Evolutionary conservation across 129 eudicot genomes (phyloP), one percentile per base, ranked within the genome.

Genomic region (Lactuca saligna): DNA sequence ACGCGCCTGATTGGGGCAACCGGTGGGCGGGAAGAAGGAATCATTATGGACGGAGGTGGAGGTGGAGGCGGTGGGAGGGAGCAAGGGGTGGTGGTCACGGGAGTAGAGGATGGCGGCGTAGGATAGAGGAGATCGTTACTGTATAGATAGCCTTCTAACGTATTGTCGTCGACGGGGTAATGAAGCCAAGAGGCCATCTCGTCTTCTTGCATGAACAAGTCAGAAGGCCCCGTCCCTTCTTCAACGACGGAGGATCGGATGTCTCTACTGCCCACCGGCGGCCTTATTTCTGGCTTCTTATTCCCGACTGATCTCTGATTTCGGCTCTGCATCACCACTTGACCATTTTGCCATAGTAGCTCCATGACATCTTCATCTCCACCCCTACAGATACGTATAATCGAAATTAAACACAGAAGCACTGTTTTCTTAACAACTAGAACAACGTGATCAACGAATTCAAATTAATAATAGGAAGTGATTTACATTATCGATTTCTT

Each of bases 311-410:
- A 54, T 71, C 75, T 81, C 41, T 77, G 84, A 5, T 55, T 83
- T 68, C 83, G 97, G 65, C 75, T 78, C 29, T 91, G 88, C 42
- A 78, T 66, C 4, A 83, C 85, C 4, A 91, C 82, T 49, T 85
- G 85, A 0, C 92, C 96, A 76, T 87, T 81, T 37, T 83, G 86
- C 96, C 97, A 91, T 35, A 83, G 62, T 14, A 85, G 78, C 84
- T 87, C 93, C 82, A 81, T 80, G 8, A 91, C 62, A 56, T 78
- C 92, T 68, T 81, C 84, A 17, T 85, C 86, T 49, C 57, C 80
- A 9, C 72, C 75, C 78, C 71, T 75, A 29, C 37, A 73, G 7
- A 16, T 57, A 17, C 44, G 15, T 68, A 11, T 17, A 61, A 48
- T 31, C 17, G n/a, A 50, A 7, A 15, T 20, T 53, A 31, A 34